Percentiles rank a stretch among this genome's conserved stretches.
phyloP scores from a whole-genome alignment of 2,329 filamentous ascomycete genomes.

The Bipolaris cookei region DNA sequence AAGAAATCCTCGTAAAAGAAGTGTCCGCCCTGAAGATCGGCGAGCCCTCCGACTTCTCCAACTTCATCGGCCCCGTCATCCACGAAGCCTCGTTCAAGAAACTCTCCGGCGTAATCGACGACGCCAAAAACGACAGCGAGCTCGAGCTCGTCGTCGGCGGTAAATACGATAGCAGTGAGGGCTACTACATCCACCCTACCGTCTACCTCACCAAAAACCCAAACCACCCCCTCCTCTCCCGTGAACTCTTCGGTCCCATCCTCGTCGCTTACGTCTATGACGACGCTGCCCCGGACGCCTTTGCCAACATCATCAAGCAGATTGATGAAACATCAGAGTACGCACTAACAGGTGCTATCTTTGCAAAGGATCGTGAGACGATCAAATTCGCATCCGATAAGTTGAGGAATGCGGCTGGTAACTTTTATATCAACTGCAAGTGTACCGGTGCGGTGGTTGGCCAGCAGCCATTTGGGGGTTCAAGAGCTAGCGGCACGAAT shows the following conservation, averaged over 20 bases:
- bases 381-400: conserved; percentile 73
- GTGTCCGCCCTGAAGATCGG: conserved; percentile 74
- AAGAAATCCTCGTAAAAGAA: conserved; percentile 70
- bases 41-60: conserved; percentile 70
- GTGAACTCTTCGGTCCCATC: conserved; percentile 83
- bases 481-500: conserved; percentile 63
- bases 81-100: conserved; percentile 83
- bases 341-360: conserved; percentile 77
- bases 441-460: conserved; percentile 61
- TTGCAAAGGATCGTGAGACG: conserved; percentile 71
- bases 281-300: conserved; percentile 65
- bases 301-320: conserved; percentile 64
- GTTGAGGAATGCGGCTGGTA: conserved; percentile 75
- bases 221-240: conserved; percentile 73
- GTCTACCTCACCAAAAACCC: conserved; percentile 79
- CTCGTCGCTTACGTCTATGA: conserved; percentile 79
- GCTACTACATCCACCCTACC: conserved; percentile 84
- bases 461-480: conserved; percentile 61
- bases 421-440: conserved; percentile 89
- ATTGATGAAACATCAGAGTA: conserved; percentile 79
- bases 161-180: conserved; percentile 76
- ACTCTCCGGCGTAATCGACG: conserved; percentile 76
- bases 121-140: conserved; percentile 75
- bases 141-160: conserved; percentile 78
- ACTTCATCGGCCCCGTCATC: conserved; percentile 89